Percentiles rank a stretch among this genome's conserved stretches.
Conservation (phyloP, 2,329 filamentous ascomycete species). For the Diaporthe vexans region DNA sequence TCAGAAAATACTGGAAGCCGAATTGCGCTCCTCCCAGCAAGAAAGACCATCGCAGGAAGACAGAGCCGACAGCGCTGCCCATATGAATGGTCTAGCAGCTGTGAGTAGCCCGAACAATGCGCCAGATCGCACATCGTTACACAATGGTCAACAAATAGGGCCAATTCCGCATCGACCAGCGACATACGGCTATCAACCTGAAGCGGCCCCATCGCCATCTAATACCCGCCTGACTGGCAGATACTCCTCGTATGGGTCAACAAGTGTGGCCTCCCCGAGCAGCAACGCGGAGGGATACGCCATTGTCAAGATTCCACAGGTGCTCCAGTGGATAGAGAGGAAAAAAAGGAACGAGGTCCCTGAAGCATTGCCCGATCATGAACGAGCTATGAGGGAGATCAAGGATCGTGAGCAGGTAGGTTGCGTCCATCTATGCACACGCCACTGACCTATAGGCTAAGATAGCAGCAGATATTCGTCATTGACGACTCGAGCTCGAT, state of each 20-base stretch:
- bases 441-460: background rate
- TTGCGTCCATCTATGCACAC: background rate
- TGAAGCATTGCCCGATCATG: background rate
- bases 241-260: background rate
- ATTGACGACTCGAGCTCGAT: background rate
- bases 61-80: background rate
- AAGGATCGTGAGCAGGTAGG: background rate
- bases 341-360: background rate
- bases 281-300: background rate
- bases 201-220: background rate
- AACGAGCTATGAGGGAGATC: background rate
- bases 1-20: too few relatives aligned
- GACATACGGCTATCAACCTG: background rate
- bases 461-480: background rate
- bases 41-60: background rate
- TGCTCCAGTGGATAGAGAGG: background rate
- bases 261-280: background rate
- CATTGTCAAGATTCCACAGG: background rate
- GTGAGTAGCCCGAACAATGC: background rate
- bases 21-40: too few relatives aligned
- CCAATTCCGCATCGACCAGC: too few relatives aligned
- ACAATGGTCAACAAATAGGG: background rate
- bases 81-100: background rate
- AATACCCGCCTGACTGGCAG: background rate
- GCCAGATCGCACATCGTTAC: background rate